Conservation (phyloP, 202 grass and related monocot species). For the Schoenoplectus tabernaemontani region DNA sequence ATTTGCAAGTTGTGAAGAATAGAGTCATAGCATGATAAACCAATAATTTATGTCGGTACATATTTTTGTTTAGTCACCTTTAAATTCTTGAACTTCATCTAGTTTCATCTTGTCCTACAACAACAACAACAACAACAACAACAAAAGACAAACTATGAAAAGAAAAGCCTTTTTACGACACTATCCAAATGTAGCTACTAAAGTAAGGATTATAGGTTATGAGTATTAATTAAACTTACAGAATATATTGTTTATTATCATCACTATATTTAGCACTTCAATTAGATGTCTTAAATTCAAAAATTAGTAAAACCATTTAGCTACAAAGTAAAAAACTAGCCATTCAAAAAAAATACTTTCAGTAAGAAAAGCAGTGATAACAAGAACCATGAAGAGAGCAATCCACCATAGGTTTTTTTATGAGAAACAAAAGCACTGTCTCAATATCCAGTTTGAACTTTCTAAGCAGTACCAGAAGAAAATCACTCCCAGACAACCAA, state of each 20-base stretch:
- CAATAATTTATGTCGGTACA: constrained; percentile 29
- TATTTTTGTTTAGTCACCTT: constrained; percentile 47
- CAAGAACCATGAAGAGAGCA: not conserved
- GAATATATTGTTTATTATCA: constrained; percentile 6
- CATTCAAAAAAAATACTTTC: not conserved
- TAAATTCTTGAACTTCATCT: constrained; percentile 67
- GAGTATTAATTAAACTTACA: not conserved
- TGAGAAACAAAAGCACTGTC: not conserved
- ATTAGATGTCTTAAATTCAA: not conserved
- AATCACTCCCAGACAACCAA: not conserved
- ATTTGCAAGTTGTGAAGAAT: not conserved
- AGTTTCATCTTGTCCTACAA: constrained; percentile 90
- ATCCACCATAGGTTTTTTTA: not conserved
- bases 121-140: constrained; percentile 29
- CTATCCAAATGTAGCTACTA: not conserved
- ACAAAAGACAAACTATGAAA: constrained; percentile 26
- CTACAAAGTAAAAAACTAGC: not conserved
- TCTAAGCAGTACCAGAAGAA: not conserved
- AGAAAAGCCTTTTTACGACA: not conserved
- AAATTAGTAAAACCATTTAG: not conserved
- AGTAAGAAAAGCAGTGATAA: not conserved
- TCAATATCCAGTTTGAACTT: not conserved
- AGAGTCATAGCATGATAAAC: constrained; percentile 28
- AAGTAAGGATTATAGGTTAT: not conserved
- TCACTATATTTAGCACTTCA: not conserved